A percentile compares a stretch with the other conserved stretches of the same genome.
Conservation (phyloP, 768 basidiomycete genomes). For the Naganishia randhawae region DNA sequence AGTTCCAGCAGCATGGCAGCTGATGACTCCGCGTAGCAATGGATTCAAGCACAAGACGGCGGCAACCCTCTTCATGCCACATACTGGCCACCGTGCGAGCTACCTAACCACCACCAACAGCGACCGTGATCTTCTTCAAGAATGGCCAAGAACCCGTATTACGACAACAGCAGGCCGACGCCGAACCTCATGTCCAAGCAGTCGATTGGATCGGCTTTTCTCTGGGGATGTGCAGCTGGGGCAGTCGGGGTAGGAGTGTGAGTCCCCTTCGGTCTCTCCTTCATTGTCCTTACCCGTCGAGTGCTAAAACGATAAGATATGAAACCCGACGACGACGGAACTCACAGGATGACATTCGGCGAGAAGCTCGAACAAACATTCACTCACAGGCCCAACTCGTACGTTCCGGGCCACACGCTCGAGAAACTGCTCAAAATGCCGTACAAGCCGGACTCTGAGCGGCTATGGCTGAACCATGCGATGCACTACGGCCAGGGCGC, state of each 20-base stretch:
- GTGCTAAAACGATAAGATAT: not conserved
- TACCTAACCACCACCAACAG: not conserved
- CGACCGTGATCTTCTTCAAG: not conserved
- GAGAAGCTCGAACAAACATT: slow-evolving; percentile 31
- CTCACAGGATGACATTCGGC: slow-evolving; percentile 28
- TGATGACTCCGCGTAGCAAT: too few species aligned
- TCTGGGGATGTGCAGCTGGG: slow-evolving; percentile 22
- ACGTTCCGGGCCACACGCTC: slow-evolving; percentile 28
- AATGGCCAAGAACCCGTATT: slow-evolving; percentile 21
- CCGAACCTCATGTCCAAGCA: slow-evolving; percentile 23
- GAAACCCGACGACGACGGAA: not conserved
- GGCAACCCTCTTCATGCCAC: too few species aligned
- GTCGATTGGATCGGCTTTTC: slow-evolving; percentile 18
- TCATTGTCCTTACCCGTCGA: not conserved
- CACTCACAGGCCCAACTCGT: slow-evolving; percentile 29
- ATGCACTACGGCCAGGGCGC: slow-evolving; percentile 35
- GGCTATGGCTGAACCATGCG: slow-evolving; percentile 26
- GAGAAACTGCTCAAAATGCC: slow-evolving; percentile 26
- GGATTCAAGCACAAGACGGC: too few species aligned
- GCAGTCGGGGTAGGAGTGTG: slow-evolving; percentile 17
- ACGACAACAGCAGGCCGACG: slow-evolving; percentile 21
- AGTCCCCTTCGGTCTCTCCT: not conserved
- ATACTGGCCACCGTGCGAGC: too few species aligned
- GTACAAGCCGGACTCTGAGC: slow-evolving; percentile 26
- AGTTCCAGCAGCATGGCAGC: too few species aligned